Conservation (phyloP, 768 basidiomycete species). For the Auricularia sp. region DNA sequence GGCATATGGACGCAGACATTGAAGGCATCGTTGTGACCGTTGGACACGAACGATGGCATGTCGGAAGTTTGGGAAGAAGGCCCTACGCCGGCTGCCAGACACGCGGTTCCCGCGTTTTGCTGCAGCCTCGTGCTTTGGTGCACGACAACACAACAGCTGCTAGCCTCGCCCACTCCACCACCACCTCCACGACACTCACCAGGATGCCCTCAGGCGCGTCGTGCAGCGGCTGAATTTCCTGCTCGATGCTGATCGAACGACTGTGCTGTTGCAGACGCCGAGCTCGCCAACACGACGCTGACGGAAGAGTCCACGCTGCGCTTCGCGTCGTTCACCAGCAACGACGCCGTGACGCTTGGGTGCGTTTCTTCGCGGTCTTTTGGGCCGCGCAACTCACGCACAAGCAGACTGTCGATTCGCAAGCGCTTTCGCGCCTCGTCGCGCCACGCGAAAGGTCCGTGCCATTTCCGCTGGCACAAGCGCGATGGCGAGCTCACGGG, state of each 20-base stretch:
- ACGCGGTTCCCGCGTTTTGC: background rate
- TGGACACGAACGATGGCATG: no score
- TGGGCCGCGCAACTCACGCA: background rate
- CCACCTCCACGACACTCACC: background rate
- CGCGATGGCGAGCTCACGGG: background rate
- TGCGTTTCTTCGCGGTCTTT: background rate
- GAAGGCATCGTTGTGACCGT: no score
- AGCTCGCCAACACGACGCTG: conserved; percentile 61
- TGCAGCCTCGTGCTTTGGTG: background rate
- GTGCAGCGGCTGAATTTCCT: background rate
- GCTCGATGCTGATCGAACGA: background rate
- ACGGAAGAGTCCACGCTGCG: conserved; percentile 59
- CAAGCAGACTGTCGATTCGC: conserved; percentile 53
- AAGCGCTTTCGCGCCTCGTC: conserved; percentile 72
- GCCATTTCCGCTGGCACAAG: background rate
- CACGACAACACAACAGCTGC: background rate
- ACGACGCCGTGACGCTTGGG: conserved; percentile 64
- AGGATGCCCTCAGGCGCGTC: background rate
- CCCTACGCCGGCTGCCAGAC: background rate
- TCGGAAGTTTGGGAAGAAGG: no score
- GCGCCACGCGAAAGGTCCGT: conserved; percentile 58
- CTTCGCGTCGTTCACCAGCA: conserved; percentile 62
- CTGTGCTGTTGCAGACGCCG: conserved; percentile 34
- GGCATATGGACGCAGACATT: background rate
- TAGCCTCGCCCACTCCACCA: background rate